phyloP scores from a whole-genome alignment of 169 alveolate species.

The Plasmodium malariae region DNA sequence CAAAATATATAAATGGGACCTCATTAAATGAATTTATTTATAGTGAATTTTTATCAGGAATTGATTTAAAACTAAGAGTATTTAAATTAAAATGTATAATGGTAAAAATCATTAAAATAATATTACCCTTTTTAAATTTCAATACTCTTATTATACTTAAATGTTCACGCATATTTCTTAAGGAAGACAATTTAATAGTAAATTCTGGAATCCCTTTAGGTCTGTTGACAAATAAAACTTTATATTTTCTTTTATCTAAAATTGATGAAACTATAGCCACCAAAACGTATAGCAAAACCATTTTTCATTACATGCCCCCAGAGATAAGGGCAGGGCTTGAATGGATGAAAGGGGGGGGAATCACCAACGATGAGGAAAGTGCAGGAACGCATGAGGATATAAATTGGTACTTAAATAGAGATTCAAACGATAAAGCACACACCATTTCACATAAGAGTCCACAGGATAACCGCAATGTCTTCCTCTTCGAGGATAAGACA shows the following conservation, averaged over 20 bases:
- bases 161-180: constrained; percentile 51
- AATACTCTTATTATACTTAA: constrained; percentile 20
- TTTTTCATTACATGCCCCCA: constrained; percentile 55
- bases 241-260: constrained; percentile 11
- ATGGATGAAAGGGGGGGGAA: too few relatives aligned
- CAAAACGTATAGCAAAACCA: constrained; percentile 39
- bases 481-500: constrained; percentile 15
- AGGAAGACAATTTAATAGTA: constrained; percentile 43
- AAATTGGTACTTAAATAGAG: background rate
- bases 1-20: constrained; percentile 51
- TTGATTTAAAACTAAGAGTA: constrained; percentile 52
- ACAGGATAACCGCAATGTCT: background rate
- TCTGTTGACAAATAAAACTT: constrained; percentile 13
- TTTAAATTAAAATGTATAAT: constrained; percentile 59
- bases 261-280: constrained; percentile 57
- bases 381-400: background rate
- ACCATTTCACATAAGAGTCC: background rate
- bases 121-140: constrained; percentile 9
- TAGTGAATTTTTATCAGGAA: constrained; percentile 68
- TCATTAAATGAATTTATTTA: constrained; percentile 65
- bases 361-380: background rate
- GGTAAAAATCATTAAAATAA: constrained; percentile 23
- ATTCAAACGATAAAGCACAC: background rate
- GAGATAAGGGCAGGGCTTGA: constrained; percentile 7
- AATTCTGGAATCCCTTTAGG: constrained; percentile 60